phyloP scores from a whole-genome alignment of 2,329 filamentous ascomycete species.

The Diaporthe capsici region DNA sequence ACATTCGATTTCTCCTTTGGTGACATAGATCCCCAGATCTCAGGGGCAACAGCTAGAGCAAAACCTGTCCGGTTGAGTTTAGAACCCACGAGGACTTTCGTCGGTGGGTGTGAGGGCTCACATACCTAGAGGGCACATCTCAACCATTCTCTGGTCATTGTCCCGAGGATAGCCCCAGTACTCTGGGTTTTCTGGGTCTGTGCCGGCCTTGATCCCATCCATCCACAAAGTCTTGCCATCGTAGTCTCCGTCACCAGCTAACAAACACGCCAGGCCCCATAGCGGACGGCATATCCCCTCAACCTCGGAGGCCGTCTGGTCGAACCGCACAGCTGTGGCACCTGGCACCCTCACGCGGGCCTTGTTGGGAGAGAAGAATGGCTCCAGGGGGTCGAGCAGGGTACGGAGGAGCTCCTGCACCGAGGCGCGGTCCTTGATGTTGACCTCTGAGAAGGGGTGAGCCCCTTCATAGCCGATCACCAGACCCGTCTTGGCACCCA shows the following conservation, averaged over 20 bases:
- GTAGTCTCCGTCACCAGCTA: conserved; percentile 78
- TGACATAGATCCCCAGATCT: conserved; percentile 76
- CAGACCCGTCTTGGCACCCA: conserved; percentile 48
- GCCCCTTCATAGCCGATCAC: conserved; percentile 65
- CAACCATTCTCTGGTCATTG: conserved; percentile 87
- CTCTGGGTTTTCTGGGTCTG: conserved; percentile 77
- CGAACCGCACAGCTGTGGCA: conserved; percentile 81
- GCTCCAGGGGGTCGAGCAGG: conserved; percentile 78
- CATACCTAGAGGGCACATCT: conserved; percentile 81
- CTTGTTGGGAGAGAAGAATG: conserved; percentile 78
- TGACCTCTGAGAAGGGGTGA: conserved; percentile 70
- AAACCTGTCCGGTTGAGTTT: conserved; percentile 61
- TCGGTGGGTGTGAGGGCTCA: not conserved
- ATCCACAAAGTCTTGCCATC: conserved; percentile 76
- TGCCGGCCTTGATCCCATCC: conserved; percentile 78
- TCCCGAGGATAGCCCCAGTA: conserved; percentile 85
- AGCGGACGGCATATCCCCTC: conserved; percentile 83
- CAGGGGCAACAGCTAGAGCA: conserved; percentile 77
- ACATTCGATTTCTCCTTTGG: conserved; percentile 75
- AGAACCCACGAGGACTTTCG: not conserved
- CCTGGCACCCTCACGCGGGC: conserved; percentile 77
- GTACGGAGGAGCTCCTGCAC: conserved; percentile 74
- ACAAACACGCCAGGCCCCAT: conserved; percentile 80
- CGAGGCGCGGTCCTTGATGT: conserved; percentile 64
- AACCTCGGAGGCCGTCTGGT: conserved; percentile 82